Percentiles rank a stretch among this genome's conserved stretches.
Conservation (phyloP, 1,139 yeast genomes). For the Blastobotrys elegans region DNA sequence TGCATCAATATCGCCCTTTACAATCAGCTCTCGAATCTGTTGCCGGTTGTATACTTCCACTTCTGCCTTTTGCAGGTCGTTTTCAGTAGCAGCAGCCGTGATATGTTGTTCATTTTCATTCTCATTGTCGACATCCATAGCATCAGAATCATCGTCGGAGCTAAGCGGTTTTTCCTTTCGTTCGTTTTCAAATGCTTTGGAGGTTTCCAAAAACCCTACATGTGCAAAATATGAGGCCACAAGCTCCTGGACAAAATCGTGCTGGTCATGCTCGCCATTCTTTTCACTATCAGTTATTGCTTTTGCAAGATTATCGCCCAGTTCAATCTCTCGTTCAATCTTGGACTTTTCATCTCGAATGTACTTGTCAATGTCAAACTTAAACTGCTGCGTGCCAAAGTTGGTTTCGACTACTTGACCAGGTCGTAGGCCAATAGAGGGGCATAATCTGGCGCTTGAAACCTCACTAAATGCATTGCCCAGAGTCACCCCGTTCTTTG, state of each 20-base stretch:
- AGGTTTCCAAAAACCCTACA: slow-evolving; percentile 67
- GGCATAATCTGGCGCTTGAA: slow-evolving; percentile 36
- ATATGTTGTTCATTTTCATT: neutral
- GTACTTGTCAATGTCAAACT: slow-evolving; percentile 66
- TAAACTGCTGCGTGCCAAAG: slow-evolving; percentile 62
- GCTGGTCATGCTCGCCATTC: slow-evolving; percentile 21
- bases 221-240: slow-evolving; percentile 67
- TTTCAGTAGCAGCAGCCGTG: slow-evolving; percentile 2
- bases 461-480: slow-evolving; percentile 50
- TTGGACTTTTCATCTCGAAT: slow-evolving; percentile 43
- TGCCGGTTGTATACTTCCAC: slow-evolving; percentile 48
- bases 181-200: slow-evolving; percentile 53
- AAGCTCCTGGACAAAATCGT: slow-evolving; percentile 46
- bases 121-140: slow-evolving; percentile 10
- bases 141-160: slow-evolving; percentile 3
- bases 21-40: slow-evolving; percentile 43
- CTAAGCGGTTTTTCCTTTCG: slow-evolving; percentile 11
- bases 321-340: slow-evolving; percentile 20
- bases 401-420: slow-evolving; percentile 56
- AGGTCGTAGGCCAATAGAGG: slow-evolving; percentile 44
- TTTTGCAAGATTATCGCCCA: slow-evolving; percentile 9
- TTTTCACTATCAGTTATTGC: slow-evolving; percentile 5
- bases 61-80: slow-evolving; percentile 17
- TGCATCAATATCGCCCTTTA: slow-evolving; percentile 45
- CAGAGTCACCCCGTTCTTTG: slow-evolving; percentile 70